Conservation (phyloP, 2,329 filamentous ascomycete species). For the Keithomyces neogunnii region DNA sequence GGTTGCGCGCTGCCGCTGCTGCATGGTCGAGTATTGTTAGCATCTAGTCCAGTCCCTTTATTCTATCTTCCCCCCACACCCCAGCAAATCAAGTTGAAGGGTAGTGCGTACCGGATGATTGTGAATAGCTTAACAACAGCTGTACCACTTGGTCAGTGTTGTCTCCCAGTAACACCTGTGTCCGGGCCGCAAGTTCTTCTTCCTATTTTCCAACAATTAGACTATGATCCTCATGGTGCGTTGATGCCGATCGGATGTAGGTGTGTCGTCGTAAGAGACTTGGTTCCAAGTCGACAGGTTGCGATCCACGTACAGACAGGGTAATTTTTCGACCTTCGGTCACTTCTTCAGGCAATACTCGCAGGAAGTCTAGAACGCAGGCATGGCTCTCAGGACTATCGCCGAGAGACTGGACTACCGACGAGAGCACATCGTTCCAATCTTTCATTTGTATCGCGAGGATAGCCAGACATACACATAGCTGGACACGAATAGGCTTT, state of each 20-base stretch:
- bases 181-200: constrained; percentile 84
- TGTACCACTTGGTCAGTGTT: constrained; percentile 83
- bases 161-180: constrained; percentile 79
- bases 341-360: constrained; percentile 95
- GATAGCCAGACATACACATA: constrained; percentile 90
- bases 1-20: constrained; percentile 75
- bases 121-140: constrained; percentile 81
- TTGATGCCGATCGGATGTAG: constrained; percentile 27
- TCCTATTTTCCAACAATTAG: constrained; percentile 58
- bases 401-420: constrained; percentile 71
- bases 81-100: neutral
- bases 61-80: too few relatives aligned
- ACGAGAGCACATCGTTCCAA: constrained; percentile 87
- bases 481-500: constrained; percentile 77
- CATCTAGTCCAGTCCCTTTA: neutral
- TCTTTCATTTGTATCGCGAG: constrained; percentile 92
- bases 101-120: constrained; percentile 68
- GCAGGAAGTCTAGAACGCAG: constrained; percentile 90
- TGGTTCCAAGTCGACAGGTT: constrained; percentile 34
- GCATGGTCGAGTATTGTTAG: constrained; percentile 5
- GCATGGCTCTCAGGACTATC: constrained; percentile 70
- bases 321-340: constrained; percentile 99
- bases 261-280: constrained; percentile 21
- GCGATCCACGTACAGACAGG: constrained; percentile 85
- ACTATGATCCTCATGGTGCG: constrained; percentile 17